Evolutionary conservation across 768 basidiomycete species (phyloP).

Genomic region (Trametes coccinea): DNA sequence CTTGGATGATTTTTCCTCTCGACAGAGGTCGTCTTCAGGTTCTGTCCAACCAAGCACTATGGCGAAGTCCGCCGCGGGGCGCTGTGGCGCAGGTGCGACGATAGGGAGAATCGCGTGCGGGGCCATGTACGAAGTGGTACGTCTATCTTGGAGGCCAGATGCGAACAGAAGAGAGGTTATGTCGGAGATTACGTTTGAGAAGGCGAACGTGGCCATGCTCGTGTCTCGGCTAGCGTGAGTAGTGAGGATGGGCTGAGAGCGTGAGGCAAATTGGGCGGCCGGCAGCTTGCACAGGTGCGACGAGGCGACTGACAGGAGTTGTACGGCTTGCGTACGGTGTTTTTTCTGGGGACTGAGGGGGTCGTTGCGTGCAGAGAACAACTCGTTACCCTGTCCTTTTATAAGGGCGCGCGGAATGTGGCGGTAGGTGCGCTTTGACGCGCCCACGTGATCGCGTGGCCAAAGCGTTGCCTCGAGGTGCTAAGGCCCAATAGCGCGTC

Average conservation of each 20-base stretch:
- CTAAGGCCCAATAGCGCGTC: not conserved
- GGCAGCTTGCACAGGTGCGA: not conserved
- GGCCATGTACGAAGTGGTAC: not conserved
- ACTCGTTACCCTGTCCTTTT: not conserved
- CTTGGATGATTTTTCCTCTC: not conserved
- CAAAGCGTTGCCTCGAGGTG: constrained; percentile 5
- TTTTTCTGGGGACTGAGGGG: not conserved
- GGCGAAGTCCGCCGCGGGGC: constrained; percentile 7
- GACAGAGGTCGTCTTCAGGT: not conserved
- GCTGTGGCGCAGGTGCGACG: constrained; percentile 9
- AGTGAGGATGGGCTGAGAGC: constrained; percentile 7
- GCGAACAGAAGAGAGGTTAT: not conserved
- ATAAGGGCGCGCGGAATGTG: constrained; percentile 3
- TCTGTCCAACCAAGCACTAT: constrained; percentile 1
- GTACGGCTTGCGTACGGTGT: not conserved
- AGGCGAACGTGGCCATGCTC: constrained; percentile 4
- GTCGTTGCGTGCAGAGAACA: constrained; percentile 1
- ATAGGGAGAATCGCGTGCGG: not conserved
- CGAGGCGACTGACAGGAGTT: not conserved
- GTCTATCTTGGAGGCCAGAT: not conserved
- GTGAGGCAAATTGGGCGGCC: not conserved
- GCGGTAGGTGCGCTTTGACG: constrained; percentile 6
- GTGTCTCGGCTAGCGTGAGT: constrained; percentile 1
- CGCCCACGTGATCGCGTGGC: constrained; percentile 12
- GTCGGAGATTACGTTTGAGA: constrained; percentile 6